A percentile compares a stretch with the other conserved stretches of the same genome.
phyloP scores from a whole-genome alignment of 2,329 filamentous ascomycete genomes.

The Alternaria alternata region DNA sequence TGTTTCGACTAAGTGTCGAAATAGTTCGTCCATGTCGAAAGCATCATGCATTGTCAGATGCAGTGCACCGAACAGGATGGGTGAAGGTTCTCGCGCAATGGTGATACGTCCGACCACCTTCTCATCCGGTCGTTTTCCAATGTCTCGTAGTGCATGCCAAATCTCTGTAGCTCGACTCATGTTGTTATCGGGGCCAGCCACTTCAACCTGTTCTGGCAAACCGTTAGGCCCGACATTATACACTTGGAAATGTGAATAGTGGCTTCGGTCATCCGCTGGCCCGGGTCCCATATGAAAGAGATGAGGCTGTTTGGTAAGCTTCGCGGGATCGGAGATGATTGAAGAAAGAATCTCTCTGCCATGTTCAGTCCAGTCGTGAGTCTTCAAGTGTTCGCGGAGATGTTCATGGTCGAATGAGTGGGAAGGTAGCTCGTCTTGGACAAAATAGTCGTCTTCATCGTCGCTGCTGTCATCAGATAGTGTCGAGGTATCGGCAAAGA shows the following conservation, averaged over 20 bases:
- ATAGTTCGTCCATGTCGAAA: conserved; percentile 71
- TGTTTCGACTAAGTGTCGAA: conserved; percentile 62
- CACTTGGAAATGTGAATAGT: conserved; percentile 63
- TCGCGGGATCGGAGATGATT: conserved; percentile 54
- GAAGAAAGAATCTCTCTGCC: conserved; percentile 53
- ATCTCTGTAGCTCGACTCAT: conserved; percentile 46
- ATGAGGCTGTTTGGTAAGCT: conserved; percentile 54
- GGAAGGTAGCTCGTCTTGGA: conserved; percentile 51
- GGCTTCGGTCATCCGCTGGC: conserved; percentile 52
- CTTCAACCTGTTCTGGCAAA: conserved; percentile 50
- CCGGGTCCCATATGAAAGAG: conserved; percentile 55
- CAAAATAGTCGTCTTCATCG: conserved; percentile 48
- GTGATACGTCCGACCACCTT: conserved; percentile 65
- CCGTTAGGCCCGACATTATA: conserved; percentile 64
- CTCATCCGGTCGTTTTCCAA: conserved; percentile 50
- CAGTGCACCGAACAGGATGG: conserved; percentile 66
- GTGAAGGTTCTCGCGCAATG: conserved; percentile 68
- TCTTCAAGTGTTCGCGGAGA: conserved; percentile 56
- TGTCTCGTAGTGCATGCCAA: conserved; percentile 42
- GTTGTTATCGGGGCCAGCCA: conserved; percentile 41
- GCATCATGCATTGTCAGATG: conserved; percentile 65
- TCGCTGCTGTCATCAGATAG: conserved; percentile 47
- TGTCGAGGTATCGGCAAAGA: conserved; percentile 46
- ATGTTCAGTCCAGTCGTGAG: conserved; percentile 53
- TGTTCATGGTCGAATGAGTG: conserved; percentile 55